Evolutionary conservation across 2,329 filamentous ascomycete species (phyloP), one percentile per base, ranked within the genome.

Genomic region (Tolypocladium guangdongense): DNA sequence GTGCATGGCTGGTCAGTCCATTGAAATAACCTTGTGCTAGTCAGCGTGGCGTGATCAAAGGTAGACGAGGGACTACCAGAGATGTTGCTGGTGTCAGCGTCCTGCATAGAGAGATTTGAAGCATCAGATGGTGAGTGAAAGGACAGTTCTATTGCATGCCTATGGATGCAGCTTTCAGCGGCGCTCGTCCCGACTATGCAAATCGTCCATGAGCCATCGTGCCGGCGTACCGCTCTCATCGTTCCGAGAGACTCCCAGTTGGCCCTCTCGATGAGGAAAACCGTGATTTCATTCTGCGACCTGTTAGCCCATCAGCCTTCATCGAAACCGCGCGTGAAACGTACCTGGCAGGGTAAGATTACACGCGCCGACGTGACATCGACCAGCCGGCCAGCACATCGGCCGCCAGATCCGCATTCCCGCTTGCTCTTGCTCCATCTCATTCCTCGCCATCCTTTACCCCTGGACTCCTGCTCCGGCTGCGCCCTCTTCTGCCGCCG

Each of bases 391-490:
- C 6, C 43, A 47, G 43, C 43, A 47, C 43, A 47, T 47, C 43
- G 43, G 43, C 43, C 18, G 4, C 27, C 20, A 49, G 46, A 52
- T 47, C 49, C 32, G 49, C 49, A 53, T 37, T 41, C 18, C 20
- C n/a, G 24, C 20, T 24, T 33, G 33, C 30, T 18, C 24, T 22
- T 22, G 22, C 4, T 18, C 16, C 1, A 5, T 22, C 43, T 62
- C 59, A 63, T 33, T 64, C 60, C 22, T 64, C 66, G 7, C 57
- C 66, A n/a, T 68, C 66, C 61, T 70, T 71, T 14, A 60, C 69
- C 6, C 65, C 72, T 3, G 75, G 76, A 55, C 76, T 78, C 45
- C 74, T 67, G 60, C 76, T 79, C 47, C 78, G 71, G 57, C 74
- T 77, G 53, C 78, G 63, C 38, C 73, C 71, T 56, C 73, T 70